Evolutionary conservation across 306 rosid genomes (phyloP).

Genomic region (Heteromeles arbutifolia): DNA sequence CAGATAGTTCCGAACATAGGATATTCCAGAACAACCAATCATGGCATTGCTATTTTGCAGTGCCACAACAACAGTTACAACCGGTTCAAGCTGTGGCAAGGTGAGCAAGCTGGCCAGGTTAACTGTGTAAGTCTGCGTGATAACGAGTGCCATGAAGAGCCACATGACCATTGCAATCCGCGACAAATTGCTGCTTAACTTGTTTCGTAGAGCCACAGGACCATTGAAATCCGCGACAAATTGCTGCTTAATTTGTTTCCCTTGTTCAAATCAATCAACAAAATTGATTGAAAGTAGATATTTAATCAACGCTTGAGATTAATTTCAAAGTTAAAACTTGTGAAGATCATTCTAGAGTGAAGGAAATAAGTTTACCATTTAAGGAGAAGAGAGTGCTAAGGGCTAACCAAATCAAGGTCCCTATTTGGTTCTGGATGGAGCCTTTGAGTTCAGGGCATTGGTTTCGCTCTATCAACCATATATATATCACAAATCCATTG

Average conservation of each 20-base stretch:
- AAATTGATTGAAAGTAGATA: background rate
- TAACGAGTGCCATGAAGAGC: conserved; percentile 13
- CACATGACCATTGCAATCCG: conserved; percentile 3
- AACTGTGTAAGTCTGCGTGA: conserved; percentile 9
- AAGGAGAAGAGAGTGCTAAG: conserved; percentile 34
- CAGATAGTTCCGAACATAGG: conserved; percentile 6
- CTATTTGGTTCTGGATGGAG: conserved; percentile 26
- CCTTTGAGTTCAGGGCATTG: conserved; percentile 21
- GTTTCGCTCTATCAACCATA: conserved; percentile 39
- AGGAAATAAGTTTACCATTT: conserved; percentile 11
- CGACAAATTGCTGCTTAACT: conserved; percentile 2
- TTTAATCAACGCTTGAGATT: background rate
- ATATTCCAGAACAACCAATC: conserved; percentile 17
- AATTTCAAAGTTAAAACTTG: background rate
- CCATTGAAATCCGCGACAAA: background rate
- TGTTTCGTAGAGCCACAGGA: conserved; percentile 11
- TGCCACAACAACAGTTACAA: background rate
- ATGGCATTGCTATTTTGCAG: background rate
- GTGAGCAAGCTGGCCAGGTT: conserved; percentile 14
- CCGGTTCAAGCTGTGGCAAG: background rate
- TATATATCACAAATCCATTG: conserved; percentile 39
- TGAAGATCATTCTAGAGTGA: background rate
- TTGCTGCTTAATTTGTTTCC: conserved; percentile 2
- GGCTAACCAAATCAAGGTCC: conserved; percentile 30
- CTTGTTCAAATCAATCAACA: background rate